These are phyloP conservation scores for Neofusicoccum umdonicola DNA, from an alignment of 2,329 filamentous ascomycete species.

Conservation along the genomic window DNA sequence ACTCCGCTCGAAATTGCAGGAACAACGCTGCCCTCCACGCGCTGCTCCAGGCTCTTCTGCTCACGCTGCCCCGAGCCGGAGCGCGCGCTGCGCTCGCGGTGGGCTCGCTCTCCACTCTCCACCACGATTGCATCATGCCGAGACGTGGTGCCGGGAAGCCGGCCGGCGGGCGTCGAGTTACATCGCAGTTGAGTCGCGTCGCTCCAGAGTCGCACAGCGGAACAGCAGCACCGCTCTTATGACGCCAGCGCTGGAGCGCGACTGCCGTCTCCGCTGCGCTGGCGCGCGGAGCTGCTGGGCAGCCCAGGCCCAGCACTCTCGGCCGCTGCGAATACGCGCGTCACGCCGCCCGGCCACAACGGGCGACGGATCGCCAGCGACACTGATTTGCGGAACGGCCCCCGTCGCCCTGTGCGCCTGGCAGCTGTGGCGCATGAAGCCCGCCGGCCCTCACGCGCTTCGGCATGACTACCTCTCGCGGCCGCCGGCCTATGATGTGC, in stretches of 20 bases:
- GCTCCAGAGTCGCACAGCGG: conserved; percentile 10
- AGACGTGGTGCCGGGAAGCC: conserved; percentile 5
- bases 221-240: conserved; percentile 14
- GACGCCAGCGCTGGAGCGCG: conserved; percentile 3
- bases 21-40: conserved; percentile 1
- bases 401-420: conserved; percentile 21
- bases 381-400: conserved; percentile 8
- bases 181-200: conserved; percentile 13
- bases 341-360: conserved; percentile 13
- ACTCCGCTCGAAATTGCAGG: conserved; percentile 15
- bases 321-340: conserved; percentile 11
- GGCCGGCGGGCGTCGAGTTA: conserved; percentile 10
- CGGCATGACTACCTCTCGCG: conserved; percentile 23
- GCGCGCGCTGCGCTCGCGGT: not conserved
- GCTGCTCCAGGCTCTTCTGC: not conserved
- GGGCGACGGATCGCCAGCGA: conserved; percentile 8
- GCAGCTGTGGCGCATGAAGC: conserved; percentile 21
- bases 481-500: conserved; percentile 25
- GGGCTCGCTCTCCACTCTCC: conserved; percentile 9
- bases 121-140: conserved; percentile 13
- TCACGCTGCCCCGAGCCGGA: not conserved
- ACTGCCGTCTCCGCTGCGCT: conserved; percentile 1
- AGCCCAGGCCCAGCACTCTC: conserved; percentile 13
- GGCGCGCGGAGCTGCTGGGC: conserved; percentile 7
- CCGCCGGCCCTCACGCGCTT: conserved; percentile 18